Conservation (phyloP, 139 green algal genomes). For the Auxenochlorella pyrenoidosa region DNA sequence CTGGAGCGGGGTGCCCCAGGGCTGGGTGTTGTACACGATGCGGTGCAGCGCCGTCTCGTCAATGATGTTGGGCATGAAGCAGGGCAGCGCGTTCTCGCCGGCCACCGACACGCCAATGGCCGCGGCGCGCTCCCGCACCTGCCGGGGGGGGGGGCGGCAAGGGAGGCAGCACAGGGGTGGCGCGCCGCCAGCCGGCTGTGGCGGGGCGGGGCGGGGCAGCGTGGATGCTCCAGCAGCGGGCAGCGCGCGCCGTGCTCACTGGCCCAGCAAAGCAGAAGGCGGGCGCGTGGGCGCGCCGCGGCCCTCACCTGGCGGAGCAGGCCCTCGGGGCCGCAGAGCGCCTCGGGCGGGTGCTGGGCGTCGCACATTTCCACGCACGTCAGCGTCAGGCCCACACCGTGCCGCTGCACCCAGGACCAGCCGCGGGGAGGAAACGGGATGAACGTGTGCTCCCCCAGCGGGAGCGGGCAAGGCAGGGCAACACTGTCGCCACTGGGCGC, state of each 20-base stretch:
- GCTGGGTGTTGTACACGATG: slow-evolving; percentile 43
- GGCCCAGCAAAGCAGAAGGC: too few relatives aligned
- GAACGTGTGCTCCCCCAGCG: too few relatives aligned
- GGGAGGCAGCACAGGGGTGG: not conserved
- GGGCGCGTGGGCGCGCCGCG: not conserved
- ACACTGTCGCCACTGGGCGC: too few relatives aligned
- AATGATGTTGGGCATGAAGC: slow-evolving; percentile 70
- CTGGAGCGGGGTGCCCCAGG: slow-evolving; percentile 38
- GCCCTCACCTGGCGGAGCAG: slow-evolving; percentile 68
- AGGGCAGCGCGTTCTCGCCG: slow-evolving; percentile 95
- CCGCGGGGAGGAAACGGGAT: not conserved
- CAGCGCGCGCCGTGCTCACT: too few relatives aligned
- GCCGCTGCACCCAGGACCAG: slow-evolving; percentile 19
- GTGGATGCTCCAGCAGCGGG: too few relatives aligned
- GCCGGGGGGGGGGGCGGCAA: slow-evolving; percentile 1
- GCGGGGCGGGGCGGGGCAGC: too few relatives aligned
- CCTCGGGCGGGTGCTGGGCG: slow-evolving; percentile 88
- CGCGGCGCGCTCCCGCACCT: slow-evolving; percentile 75
- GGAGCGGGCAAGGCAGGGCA: not conserved
- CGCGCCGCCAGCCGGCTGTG: not conserved
- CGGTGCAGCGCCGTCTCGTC: slow-evolving; percentile 68
- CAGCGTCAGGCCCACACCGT: slow-evolving; percentile 87
- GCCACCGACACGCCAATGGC: slow-evolving; percentile 73
- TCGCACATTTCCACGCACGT: slow-evolving; percentile 99
- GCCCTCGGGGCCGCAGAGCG: slow-evolving; percentile 89